A percentile compares a stretch with the other conserved stretches of the same genome.
Evolutionary conservation across 306 rosid species (phyloP).

Genomic region (Corylus avellana): DNA sequence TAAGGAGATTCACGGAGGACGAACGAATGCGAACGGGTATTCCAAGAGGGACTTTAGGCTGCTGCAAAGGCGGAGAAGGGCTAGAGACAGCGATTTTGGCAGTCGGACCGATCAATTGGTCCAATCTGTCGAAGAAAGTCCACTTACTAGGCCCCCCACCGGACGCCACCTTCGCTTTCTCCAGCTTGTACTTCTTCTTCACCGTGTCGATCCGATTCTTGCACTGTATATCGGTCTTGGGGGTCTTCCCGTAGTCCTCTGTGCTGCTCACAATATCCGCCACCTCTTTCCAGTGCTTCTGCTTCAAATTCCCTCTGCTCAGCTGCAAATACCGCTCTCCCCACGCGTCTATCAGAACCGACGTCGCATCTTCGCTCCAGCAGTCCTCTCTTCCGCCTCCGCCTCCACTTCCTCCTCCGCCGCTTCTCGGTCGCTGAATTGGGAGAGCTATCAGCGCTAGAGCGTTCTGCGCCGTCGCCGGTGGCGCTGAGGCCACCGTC

Average conservation of each 20-base stretch:
- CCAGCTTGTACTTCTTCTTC: constrained; percentile 91
- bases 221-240: constrained; percentile 91
- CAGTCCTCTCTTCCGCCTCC: constrained; percentile 90
- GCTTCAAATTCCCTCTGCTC: constrained; percentile 94
- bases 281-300: constrained; percentile 97
- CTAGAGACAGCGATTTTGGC: constrained; percentile 48
- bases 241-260: constrained; percentile 66
- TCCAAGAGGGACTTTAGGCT: constrained; percentile 57
- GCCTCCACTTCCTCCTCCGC: constrained; percentile 29
- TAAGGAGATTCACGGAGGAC: constrained; percentile 33
- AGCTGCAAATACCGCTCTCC: constrained; percentile 94
- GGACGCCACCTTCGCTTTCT: constrained; percentile 72
- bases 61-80: constrained; percentile 20
- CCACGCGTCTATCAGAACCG: constrained; percentile 96
- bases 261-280: constrained; percentile 84
- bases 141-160: constrained; percentile 69
- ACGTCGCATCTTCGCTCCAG: constrained; percentile 96
- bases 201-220: constrained; percentile 97
- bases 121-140: constrained; percentile 72
- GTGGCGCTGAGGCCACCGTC: constrained; percentile 79
- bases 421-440: constrained; percentile 49
- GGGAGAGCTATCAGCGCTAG: constrained; percentile 76
- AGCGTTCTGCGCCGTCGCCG: constrained; percentile 38
- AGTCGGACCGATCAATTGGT: constrained; percentile 68
- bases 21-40: constrained; percentile 66